Conservation (phyloP, 495 filamentous ascomycete genomes). For the Glonium stellatum region DNA sequence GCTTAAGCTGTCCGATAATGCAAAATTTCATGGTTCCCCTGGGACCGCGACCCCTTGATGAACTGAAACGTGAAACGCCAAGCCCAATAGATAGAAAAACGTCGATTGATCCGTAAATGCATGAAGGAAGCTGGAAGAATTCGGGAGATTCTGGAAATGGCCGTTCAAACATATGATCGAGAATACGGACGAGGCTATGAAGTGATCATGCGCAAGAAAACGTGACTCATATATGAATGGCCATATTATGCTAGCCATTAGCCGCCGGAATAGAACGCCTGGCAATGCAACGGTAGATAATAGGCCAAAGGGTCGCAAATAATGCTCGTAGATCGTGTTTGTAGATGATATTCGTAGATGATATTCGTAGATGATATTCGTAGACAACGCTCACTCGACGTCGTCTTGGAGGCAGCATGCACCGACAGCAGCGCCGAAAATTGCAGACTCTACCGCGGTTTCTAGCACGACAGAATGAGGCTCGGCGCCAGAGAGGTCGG, state of each 20-base stretch:
- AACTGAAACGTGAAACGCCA: not conserved
- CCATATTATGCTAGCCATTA: not conserved
- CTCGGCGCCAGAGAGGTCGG: constrained; percentile 18
- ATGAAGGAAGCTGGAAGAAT: not conserved
- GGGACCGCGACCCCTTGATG: not conserved
- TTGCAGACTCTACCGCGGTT: constrained; percentile 52
- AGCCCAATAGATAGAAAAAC: not conserved
- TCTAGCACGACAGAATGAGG: constrained; percentile 43
- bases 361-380: no score
- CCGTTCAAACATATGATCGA: not conserved
- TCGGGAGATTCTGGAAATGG: not conserved
- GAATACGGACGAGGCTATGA: not conserved
- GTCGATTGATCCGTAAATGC: not conserved
- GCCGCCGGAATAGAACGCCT: not conserved
- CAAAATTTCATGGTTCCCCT: not conserved
- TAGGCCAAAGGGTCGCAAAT: no score
- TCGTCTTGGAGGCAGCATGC: constrained; percentile 41
- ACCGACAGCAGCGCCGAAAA: constrained; percentile 57
- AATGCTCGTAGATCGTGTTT: not conserved
- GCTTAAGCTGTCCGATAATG: not conserved
- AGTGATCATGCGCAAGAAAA: not conserved
- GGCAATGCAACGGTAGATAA: constrained; percentile 1
- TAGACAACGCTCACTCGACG: constrained; percentile 6
- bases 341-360: not conserved
- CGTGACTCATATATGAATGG: not conserved